Base-by-base conservation (phyloP, 495 filamentous ascomycete species). In the Annulohypoxylon bovei region DNA sequence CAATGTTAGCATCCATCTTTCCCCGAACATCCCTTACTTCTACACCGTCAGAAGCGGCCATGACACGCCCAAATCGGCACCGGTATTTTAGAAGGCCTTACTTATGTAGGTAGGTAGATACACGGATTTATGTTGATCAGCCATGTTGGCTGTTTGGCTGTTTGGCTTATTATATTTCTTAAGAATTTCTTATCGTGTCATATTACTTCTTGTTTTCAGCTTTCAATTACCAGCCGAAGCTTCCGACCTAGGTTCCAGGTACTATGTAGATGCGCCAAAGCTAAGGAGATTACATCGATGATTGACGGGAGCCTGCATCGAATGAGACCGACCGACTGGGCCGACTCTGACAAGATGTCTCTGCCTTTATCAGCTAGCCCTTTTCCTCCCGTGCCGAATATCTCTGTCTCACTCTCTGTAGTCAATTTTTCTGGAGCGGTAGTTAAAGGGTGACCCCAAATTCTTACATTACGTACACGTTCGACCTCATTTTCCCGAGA, bases 11-110 rank as follows among this genome's bases (percentile, higher is more conserved):
- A 42, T n/a, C n/a, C 28, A n/a, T 14, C 14, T 27, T 27, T 22
- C 20, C 23, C 32, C 12, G 8, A 37, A 20, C 25, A 56, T 56
- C 62, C 62, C 62, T 65, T 65, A n/a, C 62, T 39, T 65, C 52
- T n/a, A 40, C 42, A 12, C 16, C 44, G 27, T 25, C 27, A 6
- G 6, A 35, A 6, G 8, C 32, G 8, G 25, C n/a, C 9, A 32
- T 46, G 22, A 22, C 20, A 23, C 4, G 18, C 20, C n/a, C 33
- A 37, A 37, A 37, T 12, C 7, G 33, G 33, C 14, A 12, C 37
- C 37, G 14, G 6, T 40, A 16, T 16, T 40, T 16, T 40, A 40
- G 4, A 4, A 18, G 39, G 39, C 39, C 20, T 42, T 42, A 42
- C 44, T 18, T 22, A 47, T 22, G 20, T 47, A 47, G 4, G 4